These are phyloP conservation scores for Trametes gibbosa DNA, from an alignment of 768 basidiomycete species.

Conservation along the genomic window DNA sequence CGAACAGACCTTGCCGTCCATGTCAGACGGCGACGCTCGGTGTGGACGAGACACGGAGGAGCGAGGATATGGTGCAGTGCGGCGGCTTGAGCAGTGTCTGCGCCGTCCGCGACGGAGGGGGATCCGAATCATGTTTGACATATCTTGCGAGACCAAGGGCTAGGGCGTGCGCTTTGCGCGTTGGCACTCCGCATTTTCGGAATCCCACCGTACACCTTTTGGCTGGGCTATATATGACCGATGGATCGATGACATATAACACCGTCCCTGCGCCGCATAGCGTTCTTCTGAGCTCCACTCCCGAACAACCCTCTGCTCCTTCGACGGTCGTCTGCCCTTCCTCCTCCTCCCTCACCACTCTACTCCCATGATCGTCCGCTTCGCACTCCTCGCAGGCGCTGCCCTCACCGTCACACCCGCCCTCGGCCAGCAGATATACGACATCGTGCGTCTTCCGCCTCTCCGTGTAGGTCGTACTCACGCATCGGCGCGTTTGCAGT, in stretches of 20 bases:
- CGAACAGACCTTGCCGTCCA: too few relatives aligned
- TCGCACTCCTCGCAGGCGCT: neutral
- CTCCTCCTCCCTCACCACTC: neutral
- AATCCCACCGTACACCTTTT: too few relatives aligned
- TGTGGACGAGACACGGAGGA: too few relatives aligned
- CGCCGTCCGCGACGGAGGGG: too few relatives aligned
- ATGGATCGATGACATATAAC: neutral
- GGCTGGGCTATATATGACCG: too few relatives aligned
- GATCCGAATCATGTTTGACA: too few relatives aligned
- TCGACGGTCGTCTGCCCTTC: neutral
- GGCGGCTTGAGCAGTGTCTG: too few relatives aligned
- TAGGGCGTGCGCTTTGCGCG: too few relatives aligned
- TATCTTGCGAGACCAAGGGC: too few relatives aligned
- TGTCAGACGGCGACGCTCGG: too few relatives aligned
- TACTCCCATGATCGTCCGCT: constrained; percentile 3
- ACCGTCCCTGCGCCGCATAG: neutral
- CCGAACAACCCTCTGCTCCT: constrained; percentile 1
- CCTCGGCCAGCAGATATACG: constrained; percentile 31
- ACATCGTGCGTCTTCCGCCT: constrained; percentile 24
- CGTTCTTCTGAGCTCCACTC: neutral
- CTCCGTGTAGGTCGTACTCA: neutral
- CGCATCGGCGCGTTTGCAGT: constrained; percentile 17
- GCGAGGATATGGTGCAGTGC: too few relatives aligned
- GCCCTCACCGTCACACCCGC: neutral
- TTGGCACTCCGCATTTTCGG: too few relatives aligned